These are phyloP conservation scores for Neurospora sp. DNA, from an alignment of 495 filamentous ascomycete species.

Conservation along the genomic window DNA sequence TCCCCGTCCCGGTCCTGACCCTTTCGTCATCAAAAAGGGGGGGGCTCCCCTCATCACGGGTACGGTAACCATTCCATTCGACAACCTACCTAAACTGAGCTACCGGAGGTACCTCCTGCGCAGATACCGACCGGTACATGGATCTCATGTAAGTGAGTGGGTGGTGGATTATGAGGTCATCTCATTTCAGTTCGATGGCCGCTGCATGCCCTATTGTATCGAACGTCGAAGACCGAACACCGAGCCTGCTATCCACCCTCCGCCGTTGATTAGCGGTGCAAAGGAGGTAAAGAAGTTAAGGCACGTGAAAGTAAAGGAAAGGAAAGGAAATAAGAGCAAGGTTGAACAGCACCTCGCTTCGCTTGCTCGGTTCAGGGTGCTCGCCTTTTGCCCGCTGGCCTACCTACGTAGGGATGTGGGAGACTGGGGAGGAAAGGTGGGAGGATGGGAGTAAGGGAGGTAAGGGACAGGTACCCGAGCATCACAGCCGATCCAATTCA, in stretches of 20 bases:
- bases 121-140: background rate
- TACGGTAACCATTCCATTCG: background rate
- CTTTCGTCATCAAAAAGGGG: background rate
- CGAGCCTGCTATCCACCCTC: background rate
- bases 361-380: no score
- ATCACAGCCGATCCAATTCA: background rate
- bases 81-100: background rate
- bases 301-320: no score
- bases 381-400: no score
- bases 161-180: background rate
- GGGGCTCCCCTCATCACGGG: background rate
- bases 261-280: background rate
- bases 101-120: background rate
- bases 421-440: background rate
- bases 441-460: background rate
- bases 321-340: no score
- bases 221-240: background rate
- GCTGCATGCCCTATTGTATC: no score
- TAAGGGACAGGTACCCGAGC: background rate
- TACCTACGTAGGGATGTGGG: background rate
- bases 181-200: background rate
- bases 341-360: no score
- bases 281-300: background rate
- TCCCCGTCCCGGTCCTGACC: background rate
- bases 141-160: no score